Base-by-base conservation (phyloP, 1,139 yeast genomes). In the Debaryomyces coudertii region DNA sequence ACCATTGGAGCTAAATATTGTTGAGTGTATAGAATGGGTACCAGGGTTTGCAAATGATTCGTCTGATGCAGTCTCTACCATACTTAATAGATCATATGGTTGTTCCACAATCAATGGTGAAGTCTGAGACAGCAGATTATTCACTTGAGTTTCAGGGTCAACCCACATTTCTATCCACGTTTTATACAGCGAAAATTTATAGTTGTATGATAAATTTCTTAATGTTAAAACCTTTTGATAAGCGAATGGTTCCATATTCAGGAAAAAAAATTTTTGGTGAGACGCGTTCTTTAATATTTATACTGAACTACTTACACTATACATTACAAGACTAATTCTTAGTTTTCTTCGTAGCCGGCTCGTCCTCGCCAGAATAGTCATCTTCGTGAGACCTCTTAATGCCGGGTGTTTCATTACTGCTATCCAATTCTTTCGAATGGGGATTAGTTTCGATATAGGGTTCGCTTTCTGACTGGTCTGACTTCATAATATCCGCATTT, bases 351-450 rank as follows among this genome's bases (percentile, higher is more conserved):
- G 43, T 18, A 30, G 22, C 20, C 9, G 37, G 43, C 23, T 31
- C 31, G 18, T 31, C 36, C 3, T 22, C 23, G 6, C 12, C 16
- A 9, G 7, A 11, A 22, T 28, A 24, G 14, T 38, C 40, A 7
- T 28, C 43, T 24, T 31, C 44, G 4, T 40, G 33, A 2, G 40
- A 24, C 7, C 48, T 27, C 24, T 45, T 45, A 8, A 28, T 38
- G 16, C 37, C 27, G 9, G 40, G 15, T 11, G 23, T 7, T 14
- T 30, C 37, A 16, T 27, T 20, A 20, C 14, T 27, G 24, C n/a
- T 9, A 9, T 34, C 27, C 20, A 28, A n/a, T 29, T 15, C 33
- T 11, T 15, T 29, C 33, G 7, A 18, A 3, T 29, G 18, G 8
- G 33, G 6, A 23, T 39, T 14, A 30, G 28, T 22, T 25, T 31